Evolutionary conservation across 768 basidiomycete genomes (phyloP).

Genomic region (Gyrodon lividus): DNA sequence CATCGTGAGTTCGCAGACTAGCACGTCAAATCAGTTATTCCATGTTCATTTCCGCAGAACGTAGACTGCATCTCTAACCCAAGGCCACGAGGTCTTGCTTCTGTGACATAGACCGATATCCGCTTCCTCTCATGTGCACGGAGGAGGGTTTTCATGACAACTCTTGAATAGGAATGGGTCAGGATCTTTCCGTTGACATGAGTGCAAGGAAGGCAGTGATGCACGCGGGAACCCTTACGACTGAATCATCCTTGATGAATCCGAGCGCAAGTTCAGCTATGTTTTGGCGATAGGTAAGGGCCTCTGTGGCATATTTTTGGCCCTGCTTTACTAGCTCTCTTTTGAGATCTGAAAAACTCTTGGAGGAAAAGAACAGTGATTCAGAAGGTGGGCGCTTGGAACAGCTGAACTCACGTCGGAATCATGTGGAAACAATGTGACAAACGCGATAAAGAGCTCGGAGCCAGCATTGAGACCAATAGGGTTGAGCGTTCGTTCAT

Average conservation of each 20-base stretch:
- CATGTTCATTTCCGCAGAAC: conserved; percentile 2
- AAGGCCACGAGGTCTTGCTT: conserved; percentile 86
- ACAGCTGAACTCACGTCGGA: conserved; percentile 56
- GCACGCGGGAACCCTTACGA: conserved; percentile 47
- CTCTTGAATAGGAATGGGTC: conserved; percentile 95
- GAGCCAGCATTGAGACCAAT: conserved; percentile 88
- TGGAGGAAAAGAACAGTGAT: conserved; percentile 7
- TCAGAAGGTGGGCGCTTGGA: conserved; percentile 8
- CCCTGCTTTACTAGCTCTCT: conserved; percentile 81
- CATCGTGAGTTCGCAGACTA: conserved; percentile 90
- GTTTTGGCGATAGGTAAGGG: conserved; percentile 81
- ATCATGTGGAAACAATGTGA: conserved; percentile 81
- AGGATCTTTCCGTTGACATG: conserved; percentile 63
- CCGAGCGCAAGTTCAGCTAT: conserved; percentile 87
- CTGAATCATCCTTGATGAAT: conserved; percentile 94
- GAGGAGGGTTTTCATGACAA: conserved; percentile 90
- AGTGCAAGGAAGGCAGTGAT: conserved; percentile 11
- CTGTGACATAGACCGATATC: conserved; percentile 96
- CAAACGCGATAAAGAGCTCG: conserved; percentile 87
- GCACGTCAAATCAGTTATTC: conserved; percentile 6
- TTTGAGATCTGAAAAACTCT: conserved; percentile 87
- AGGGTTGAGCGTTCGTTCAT: conserved; percentile 64
- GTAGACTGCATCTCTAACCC: conserved; percentile 54
- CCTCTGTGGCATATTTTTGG: conserved; percentile 70
- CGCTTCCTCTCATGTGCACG: conserved; percentile 89